phyloP scores from a whole-genome alignment of 192 early-diverging fungal genomes.

The Entomortierella chlamydospora region DNA sequence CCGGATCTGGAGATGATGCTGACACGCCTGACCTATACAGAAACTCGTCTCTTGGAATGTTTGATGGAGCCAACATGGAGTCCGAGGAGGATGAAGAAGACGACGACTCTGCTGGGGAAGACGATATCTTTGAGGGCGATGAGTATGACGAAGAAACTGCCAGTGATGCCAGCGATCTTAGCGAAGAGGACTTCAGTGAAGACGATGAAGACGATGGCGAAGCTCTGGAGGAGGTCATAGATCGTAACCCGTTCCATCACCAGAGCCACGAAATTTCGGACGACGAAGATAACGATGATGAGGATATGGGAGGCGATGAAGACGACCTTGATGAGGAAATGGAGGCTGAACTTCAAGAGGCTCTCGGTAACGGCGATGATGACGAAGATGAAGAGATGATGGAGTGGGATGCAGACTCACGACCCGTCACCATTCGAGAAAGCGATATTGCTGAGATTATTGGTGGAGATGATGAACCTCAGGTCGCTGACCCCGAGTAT shows the following conservation, averaged over 20 bases:
- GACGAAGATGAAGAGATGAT: constrained; percentile 69
- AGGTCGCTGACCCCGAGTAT: constrained; percentile 62
- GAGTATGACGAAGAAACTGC: constrained; percentile 78
- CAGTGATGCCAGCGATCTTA: constrained; percentile 71
- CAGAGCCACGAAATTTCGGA: constrained; percentile 61
- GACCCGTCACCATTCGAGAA: constrained; percentile 59
- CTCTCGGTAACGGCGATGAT: constrained; percentile 62
- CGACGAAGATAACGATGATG: constrained; percentile 57
- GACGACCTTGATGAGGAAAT: constrained; percentile 64
- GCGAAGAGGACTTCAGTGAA: constrained; percentile 61
- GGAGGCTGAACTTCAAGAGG: constrained; percentile 51
- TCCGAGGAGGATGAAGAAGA: constrained; percentile 71
- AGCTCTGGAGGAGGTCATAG: constrained; percentile 66
- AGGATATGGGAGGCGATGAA: constrained; percentile 64
- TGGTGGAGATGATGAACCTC: constrained; percentile 66
- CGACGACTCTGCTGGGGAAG: constrained; percentile 65
- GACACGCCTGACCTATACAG: constrained; percentile 87
- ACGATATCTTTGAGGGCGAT: constrained; percentile 75
- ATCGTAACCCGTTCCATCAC: constrained; percentile 58
- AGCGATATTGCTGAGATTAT: constrained; percentile 56
- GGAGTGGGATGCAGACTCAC: constrained; percentile 61
- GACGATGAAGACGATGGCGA: constrained; percentile 72
- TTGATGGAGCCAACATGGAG: constrained; percentile 80
- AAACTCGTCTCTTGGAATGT: constrained; percentile 86
- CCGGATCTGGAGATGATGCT: constrained; percentile 72